phyloP scores from a whole-genome alignment of 768 basidiomycete genomes.

The Tylopilus cervinicoccineus region DNA sequence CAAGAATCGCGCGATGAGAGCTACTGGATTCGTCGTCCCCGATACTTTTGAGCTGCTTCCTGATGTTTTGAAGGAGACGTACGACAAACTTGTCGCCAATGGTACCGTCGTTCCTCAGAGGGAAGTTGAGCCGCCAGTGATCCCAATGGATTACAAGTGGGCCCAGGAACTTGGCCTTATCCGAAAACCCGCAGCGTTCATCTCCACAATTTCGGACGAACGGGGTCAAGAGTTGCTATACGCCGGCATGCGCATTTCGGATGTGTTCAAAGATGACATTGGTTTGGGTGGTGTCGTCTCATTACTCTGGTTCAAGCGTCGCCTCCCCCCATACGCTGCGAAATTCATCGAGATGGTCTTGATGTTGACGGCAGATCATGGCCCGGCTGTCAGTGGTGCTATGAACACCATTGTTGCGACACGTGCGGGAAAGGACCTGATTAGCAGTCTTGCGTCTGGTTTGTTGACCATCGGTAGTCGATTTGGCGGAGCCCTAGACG shows the following conservation, averaged over 20 bases:
- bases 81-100: constrained; percentile 68
- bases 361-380: constrained; percentile 98
- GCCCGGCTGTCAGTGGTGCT: constrained; percentile 95
- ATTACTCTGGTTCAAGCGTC: constrained; percentile 97
- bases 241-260: constrained; percentile 97
- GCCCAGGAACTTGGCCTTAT: constrained; percentile 97
- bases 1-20: constrained; percentile 94
- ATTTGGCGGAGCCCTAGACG: constrained; percentile 98
- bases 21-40: constrained; percentile 93
- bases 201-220: constrained; percentile 99
- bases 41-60: constrained; percentile 98
- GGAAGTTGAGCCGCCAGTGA: constrained; percentile 89
- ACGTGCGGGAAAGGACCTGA: constrained; percentile 98
- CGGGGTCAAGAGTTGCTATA: constrained; percentile 98
- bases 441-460: constrained; percentile 94
- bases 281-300: constrained; percentile 96
- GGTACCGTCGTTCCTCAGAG: constrained; percentile 66
- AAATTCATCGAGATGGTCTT: constrained; percentile 99
- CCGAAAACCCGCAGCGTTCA: constrained; percentile 97
- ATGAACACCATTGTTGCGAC: constrained; percentile 99
- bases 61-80: constrained; percentile 75
- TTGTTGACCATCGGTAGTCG: constrained; percentile 96
- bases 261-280: constrained; percentile 97
- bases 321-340: constrained; percentile 85
- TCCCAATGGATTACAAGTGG: constrained; percentile 99